Percentiles rank a stretch among this genome's conserved stretches.
Evolutionary conservation across 441 rosid species (phyloP).

Genomic region (Dalechampia spathulata): DNA sequence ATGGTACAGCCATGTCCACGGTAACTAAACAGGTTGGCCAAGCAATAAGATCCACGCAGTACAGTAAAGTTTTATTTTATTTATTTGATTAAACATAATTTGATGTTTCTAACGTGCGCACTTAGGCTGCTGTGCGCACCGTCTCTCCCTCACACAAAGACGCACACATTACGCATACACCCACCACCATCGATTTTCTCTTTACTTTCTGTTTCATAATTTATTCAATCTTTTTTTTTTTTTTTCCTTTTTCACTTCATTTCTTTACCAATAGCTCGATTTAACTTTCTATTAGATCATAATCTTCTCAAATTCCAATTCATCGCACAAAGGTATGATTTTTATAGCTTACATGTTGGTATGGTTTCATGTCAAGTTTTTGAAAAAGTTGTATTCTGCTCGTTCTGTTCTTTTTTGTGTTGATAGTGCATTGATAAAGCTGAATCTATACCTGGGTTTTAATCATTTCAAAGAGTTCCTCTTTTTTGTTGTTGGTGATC

Average conservation of each 20-base stretch:
- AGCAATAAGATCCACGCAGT: neutral
- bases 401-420: conserved; percentile 6
- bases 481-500: neutral
- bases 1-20: too few species aligned
- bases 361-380: neutral
- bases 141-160: conserved; percentile 8
- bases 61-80: neutral
- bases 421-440: conserved; percentile 15
- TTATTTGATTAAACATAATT: neutral
- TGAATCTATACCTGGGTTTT: conserved; percentile 18
- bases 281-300: neutral
- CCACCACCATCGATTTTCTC: conserved; percentile 20
- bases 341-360: neutral
- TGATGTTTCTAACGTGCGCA: conserved; percentile 6
- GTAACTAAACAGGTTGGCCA: too few species aligned
- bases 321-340: conserved; percentile 11
- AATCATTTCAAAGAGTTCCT: neutral
- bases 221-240: neutral
- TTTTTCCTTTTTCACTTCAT: neutral
- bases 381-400: neutral
- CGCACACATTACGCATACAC: conserved; percentile 15
- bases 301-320: neutral
- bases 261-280: neutral
- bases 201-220: neutral
- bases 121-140: conserved; percentile 16